Percentiles rank a stretch among this genome's conserved stretches.
These are phyloP conservation scores for Thelonectria olida DNA, from an alignment of 2,329 filamentous ascomycete species.

Conservation along the genomic window DNA sequence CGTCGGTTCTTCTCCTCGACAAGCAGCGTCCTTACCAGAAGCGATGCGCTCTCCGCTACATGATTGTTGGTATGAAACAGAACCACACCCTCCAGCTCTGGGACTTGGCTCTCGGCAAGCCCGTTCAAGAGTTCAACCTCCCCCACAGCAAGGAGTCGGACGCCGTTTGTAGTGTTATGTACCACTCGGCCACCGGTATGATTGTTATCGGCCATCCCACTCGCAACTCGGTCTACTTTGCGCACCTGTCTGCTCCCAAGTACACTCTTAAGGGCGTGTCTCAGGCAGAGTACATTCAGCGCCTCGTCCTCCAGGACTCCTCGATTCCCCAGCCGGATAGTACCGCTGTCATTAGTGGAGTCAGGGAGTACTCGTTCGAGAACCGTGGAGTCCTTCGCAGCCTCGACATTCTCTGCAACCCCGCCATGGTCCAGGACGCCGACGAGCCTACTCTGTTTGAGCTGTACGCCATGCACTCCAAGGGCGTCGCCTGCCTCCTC, in stretches of 20 bases:
- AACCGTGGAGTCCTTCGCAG: constrained; percentile 89
- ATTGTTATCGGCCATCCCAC: constrained; percentile 96
- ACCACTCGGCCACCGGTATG: constrained; percentile 91
- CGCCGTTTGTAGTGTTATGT: constrained; percentile 96
- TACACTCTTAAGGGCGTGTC: constrained; percentile 86
- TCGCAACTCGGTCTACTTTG: constrained; percentile 96
- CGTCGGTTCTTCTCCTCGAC: constrained; percentile 94
- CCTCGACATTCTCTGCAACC: constrained; percentile 83
- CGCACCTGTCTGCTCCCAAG: constrained; percentile 92
- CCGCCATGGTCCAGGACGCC: constrained; percentile 68
- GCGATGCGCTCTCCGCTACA: constrained; percentile 88
- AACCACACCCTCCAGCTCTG: constrained; percentile 98
- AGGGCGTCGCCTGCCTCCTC: constrained; percentile 89
- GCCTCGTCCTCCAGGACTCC: constrained; percentile 76
- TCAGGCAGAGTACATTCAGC: constrained; percentile 88
- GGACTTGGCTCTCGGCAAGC: constrained; percentile 95
- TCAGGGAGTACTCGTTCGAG: constrained; percentile 92
- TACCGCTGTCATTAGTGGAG: constrained; percentile 96
- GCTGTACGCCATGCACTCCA: constrained; percentile 96
- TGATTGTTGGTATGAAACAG: constrained; percentile 98
- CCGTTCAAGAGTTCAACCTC: constrained; percentile 95
- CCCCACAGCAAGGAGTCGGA: constrained; percentile 96
- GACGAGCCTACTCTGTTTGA: constrained; percentile 87
- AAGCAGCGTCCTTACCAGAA: constrained; percentile 95
- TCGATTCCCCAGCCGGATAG: constrained; percentile 86